Evolutionary conservation across 176 grass and related monocot genomes (phyloP).

Genomic region (Aegilops tauschii): DNA sequence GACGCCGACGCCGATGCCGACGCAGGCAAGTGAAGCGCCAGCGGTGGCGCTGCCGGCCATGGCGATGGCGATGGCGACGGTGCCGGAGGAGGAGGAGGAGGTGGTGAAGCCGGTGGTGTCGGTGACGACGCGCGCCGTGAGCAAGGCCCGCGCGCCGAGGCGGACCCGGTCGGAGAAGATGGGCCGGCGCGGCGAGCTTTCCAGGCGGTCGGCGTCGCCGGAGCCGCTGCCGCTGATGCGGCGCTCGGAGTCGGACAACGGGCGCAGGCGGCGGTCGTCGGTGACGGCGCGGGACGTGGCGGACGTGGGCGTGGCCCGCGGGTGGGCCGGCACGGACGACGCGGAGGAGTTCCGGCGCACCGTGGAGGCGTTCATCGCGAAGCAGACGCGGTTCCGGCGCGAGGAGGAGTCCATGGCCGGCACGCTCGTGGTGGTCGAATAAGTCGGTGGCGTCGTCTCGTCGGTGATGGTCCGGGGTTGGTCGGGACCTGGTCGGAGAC

Average conservation of each 20-base stretch:
- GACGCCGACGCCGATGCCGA: neutral
- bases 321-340: slow-evolving; percentile 47
- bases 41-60: neutral
- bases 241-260: slow-evolving; percentile 56
- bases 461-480: too few relatives aligned
- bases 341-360: slow-evolving; percentile 69
- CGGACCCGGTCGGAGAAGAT: slow-evolving; percentile 70
- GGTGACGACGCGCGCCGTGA: slow-evolving; percentile 25
- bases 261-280: slow-evolving; percentile 35
- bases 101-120: slow-evolving; percentile 16
- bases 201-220: slow-evolving; percentile 30
- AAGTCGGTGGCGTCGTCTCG: neutral
- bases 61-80: neutral
- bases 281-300: slow-evolving; percentile 35
- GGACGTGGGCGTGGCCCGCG: slow-evolving; percentile 13
- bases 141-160: slow-evolving; percentile 29
- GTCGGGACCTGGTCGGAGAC: neutral
- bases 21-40: neutral
- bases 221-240: slow-evolving; percentile 38
- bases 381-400: slow-evolving; percentile 72
- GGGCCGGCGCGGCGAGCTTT: neutral
- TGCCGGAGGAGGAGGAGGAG: slow-evolving; percentile 42
- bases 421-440: slow-evolving; percentile 21
- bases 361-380: slow-evolving; percentile 86
- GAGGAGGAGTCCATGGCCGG: slow-evolving; percentile 84